These are phyloP conservation scores for Brassica rapa DNA, from an alignment of 345 rosid genomes.

Conservation along the genomic window DNA sequence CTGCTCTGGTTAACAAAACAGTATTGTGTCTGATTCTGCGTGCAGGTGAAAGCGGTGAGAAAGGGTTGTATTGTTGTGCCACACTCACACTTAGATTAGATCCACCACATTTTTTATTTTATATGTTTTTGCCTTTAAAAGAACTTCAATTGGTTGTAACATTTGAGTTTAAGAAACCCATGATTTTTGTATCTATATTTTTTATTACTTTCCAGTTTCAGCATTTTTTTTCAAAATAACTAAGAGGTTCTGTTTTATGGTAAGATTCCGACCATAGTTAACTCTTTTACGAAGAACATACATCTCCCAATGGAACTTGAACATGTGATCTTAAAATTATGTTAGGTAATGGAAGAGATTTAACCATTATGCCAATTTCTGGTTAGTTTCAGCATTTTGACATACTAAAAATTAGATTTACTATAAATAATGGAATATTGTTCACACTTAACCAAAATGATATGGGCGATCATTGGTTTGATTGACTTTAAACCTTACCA, in stretches of 20 bases:
- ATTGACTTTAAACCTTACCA: neutral
- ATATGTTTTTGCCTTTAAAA: neutral
- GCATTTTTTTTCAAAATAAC: too few species aligned
- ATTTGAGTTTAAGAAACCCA: slow-evolving; percentile 12
- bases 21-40: slow-evolving; percentile 9
- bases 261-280: too few species aligned
- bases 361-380: neutral
- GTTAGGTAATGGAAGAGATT: too few species aligned
- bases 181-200: slow-evolving; percentile 3
- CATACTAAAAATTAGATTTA: neutral
- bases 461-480: neutral
- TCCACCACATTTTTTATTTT: slow-evolving; percentile 23
- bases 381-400: neutral
- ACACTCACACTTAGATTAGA: slow-evolving; percentile 18
- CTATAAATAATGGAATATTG: neutral
- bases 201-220: too few species aligned
- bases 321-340: too few species aligned
- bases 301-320: too few species aligned
- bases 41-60: slow-evolving; percentile 36
- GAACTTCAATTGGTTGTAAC: slow-evolving; percentile 14
- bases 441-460: neutral
- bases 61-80: slow-evolving; percentile 24
- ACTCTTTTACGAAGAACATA: too few species aligned
- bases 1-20: neutral
- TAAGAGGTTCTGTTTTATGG: too few species aligned